Base-by-base conservation (phyloP, 202 grass and related monocot species). In the Schoenoplectus triqueter region DNA sequence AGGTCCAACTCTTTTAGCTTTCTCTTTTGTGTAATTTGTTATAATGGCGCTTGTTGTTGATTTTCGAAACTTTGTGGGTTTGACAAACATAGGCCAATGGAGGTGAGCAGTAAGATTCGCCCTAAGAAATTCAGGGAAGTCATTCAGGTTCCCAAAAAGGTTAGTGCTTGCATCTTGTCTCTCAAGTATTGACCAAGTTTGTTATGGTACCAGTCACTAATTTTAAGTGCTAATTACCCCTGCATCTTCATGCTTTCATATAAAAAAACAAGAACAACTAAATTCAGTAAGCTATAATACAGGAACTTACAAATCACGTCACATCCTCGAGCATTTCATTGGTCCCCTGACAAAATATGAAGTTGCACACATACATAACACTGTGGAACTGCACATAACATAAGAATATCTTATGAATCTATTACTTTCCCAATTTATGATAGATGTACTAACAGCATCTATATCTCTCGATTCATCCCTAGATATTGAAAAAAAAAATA, bases 101-200 rank as follows among this genome's bases (percentile, higher is more conserved):
- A 98, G 88, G 31, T 31, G 31, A 31, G 95, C 78, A 92, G 86
- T 15, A 98, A 98, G 66, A 88, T 95, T 62, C 82, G 86, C 2
- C 89, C 90, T 6, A 84, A 88, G 39, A 92, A 86, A 55, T 76
- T 92, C 66, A 93, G 87, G 66, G 92, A 98, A 85, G 91, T 98
- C 13, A 87, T 98, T 10, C 93, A 95, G 88, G 87, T 85, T 67
- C 93, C 96, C 1, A 95, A 92, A 89, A 98, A 95, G 93, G 93
- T 94, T 14, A 65, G 87, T 49, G 78, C 77, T 84, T 46, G 31
- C 31, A 31, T 31, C 31, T 31, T 31, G 31, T 31, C 31, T 31
- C 31, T 31, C 17, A 4, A 67, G 19, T 31, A 31, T 67, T 22
- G 47, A 55, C 18, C 18, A 14, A 39, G 6, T 8, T 57, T 59